These are phyloP conservation scores for Pleurozium schreberi DNA, from an alignment of 225 moss, liverwort and hornwort species.

Conservation along the genomic window DNA sequence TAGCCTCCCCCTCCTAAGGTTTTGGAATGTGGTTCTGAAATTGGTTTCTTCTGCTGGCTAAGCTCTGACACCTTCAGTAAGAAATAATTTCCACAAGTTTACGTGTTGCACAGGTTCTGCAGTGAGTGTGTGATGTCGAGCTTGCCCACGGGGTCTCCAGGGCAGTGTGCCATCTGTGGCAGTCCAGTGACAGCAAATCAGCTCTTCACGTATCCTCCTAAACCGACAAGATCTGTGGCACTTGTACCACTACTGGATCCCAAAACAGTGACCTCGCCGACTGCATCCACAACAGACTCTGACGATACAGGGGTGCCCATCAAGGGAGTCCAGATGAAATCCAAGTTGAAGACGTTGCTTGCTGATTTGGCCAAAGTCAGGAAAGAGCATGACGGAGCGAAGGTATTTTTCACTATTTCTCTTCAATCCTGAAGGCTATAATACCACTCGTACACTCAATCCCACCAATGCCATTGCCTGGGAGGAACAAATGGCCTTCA, in stretches of 20 bases:
- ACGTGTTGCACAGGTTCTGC: conserved; percentile 72
- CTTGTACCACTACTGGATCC: conserved; percentile 57
- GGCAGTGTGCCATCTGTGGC: conserved; percentile 71
- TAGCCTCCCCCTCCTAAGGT: neutral
- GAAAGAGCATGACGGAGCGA: conserved; percentile 81
- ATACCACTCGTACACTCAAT: neutral
- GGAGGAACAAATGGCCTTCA: neutral
- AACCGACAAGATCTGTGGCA: conserved; percentile 43
- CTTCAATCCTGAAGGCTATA: neutral
- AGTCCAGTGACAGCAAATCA: conserved; percentile 61
- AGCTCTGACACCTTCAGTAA: neutral
- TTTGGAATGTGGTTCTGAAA: neutral
- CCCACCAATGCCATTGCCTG: neutral
- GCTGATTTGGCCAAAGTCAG: conserved; percentile 83
- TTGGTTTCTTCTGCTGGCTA: neutral
- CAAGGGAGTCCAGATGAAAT: conserved; percentile 91
- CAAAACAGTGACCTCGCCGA: conserved; percentile 24
- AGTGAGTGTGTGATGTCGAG: conserved; percentile 96
- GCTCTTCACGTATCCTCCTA: conserved; percentile 58
- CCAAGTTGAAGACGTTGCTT: conserved; percentile 84
- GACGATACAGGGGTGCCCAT: conserved; percentile 40
- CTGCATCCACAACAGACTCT: conserved; percentile 33
- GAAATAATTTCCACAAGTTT: neutral
- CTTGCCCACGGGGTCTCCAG: conserved; percentile 75
- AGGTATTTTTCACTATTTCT: conserved; percentile 33